These are phyloP conservation scores for Camellia sinensis DNA, from an alignment of 148 eudicot genomes.

Conservation along the genomic window DNA sequence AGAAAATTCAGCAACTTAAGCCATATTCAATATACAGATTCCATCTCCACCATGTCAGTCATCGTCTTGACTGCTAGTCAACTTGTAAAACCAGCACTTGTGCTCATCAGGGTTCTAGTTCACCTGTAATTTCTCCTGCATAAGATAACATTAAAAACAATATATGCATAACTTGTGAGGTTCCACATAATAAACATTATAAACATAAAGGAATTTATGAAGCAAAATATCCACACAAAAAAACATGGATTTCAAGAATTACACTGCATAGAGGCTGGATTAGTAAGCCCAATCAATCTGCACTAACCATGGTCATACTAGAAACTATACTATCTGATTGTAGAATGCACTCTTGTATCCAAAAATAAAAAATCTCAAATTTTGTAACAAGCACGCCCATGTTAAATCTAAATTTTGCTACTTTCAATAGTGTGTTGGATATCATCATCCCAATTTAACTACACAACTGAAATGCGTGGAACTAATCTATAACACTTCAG, in stretches of 20 bases:
- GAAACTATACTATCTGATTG: neutral
- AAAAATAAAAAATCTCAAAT: neutral
- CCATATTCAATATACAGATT: neutral
- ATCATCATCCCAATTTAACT: neutral
- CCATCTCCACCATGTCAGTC: neutral
- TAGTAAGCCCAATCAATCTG: neutral
- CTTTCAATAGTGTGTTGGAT: neutral
- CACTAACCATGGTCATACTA: neutral
- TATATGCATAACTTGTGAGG: neutral
- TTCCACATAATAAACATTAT: neutral
- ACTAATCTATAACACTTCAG: neutral
- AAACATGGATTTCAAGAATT: neutral
- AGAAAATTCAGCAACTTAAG: conserved; percentile 1
- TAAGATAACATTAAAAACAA: neutral
- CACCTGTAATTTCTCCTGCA: conserved; percentile 20
- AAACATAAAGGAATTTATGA: neutral
- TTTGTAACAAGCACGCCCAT: neutral
- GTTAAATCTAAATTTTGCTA: neutral
- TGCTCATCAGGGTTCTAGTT: conserved; percentile 20
- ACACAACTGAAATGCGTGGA: neutral
- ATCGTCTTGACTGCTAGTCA: neutral
- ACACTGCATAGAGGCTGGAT: neutral
- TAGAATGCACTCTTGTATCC: neutral
- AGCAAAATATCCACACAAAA: neutral
- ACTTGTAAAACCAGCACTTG: neutral